Evolutionary conservation across 306 rosid genomes (phyloP), one percentile per base, ranked within the genome.

Genomic region (Rosa rugosa): DNA sequence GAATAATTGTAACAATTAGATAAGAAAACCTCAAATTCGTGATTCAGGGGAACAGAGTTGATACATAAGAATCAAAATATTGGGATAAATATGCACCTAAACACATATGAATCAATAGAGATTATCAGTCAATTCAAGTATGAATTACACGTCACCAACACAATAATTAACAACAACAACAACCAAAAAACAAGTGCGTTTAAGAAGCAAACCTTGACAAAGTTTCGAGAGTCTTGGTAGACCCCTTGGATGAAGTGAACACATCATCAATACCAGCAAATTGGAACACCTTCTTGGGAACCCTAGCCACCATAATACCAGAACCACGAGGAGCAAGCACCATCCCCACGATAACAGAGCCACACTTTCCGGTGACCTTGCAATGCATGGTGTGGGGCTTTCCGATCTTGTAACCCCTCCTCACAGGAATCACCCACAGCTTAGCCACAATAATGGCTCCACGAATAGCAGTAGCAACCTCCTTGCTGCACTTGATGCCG

Each of bases 181-280:
- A 25, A 25, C 0, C 27, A n/a, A 0, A 8, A 27, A 31, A 31
- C 3, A 2, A 31, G 38, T 11, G 18, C 0, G 67, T 27, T 62
- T 25, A 5, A 62, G 68, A 36, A 0, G 3, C 63, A 78, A 83
- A 89, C 97, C 97, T 91, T 91, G 14, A 92, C 94, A n/a, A 90
- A 92, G 77, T 92, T 92, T 11, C 97, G 93, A 90, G 97, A 0
- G 97, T 92, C 82, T 88, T 92, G 25, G 97, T 92, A 3, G 94
- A 92, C 0, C 97, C 94, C 69, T 93, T 86, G 5, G 97, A 92
- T 0, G 94, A 92, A 1, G 94, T 92, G 46, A 89, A 92, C 1
- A 89, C 93, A 71, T 89, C 93, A 7, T 89, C 91, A 40, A 89
- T 89, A 0, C 93, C 93, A n/a, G 93, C 91, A 14, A 89, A 90